A percentile compares a stretch with the other conserved stretches of the same genome.
Conservation (phyloP, 2,329 filamentous ascomycete genomes). For the Sporothrix variecibatus region DNA sequence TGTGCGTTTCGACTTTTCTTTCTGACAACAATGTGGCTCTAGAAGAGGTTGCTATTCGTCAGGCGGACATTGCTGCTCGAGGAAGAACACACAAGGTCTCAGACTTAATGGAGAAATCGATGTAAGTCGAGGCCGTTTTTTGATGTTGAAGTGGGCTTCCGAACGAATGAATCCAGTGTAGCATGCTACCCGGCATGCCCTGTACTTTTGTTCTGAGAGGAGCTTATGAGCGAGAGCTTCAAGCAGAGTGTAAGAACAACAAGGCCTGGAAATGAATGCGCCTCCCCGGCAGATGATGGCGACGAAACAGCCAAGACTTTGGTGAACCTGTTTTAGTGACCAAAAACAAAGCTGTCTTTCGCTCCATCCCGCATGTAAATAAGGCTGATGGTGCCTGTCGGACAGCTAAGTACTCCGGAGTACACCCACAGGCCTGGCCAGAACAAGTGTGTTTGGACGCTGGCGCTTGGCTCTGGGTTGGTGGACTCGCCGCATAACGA, state of each 20-base stretch:
- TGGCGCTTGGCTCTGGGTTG: background rate
- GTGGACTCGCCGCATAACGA: background rate
- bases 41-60: background rate
- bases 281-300: background rate
- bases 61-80: background rate
- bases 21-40: background rate
- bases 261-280: no score
- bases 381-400: conserved; percentile 12
- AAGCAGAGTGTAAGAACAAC: background rate
- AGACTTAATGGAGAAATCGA: background rate
- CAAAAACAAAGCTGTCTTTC: background rate
- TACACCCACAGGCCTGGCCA: background rate
- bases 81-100: background rate
- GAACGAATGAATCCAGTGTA: background rate
- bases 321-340: background rate
- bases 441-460: background rate
- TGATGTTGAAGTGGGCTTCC: background rate
- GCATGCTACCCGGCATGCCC: background rate
- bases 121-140: background rate
- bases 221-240: background rate
- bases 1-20: background rate
- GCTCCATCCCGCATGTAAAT: background rate
- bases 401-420: background rate
- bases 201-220: background rate
- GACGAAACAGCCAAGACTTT: background rate